A percentile compares a stretch with the other conserved stretches of the same genome.
Conservation (phyloP, 352 stramenopile species). For the Pythium rishiriense region DNA sequence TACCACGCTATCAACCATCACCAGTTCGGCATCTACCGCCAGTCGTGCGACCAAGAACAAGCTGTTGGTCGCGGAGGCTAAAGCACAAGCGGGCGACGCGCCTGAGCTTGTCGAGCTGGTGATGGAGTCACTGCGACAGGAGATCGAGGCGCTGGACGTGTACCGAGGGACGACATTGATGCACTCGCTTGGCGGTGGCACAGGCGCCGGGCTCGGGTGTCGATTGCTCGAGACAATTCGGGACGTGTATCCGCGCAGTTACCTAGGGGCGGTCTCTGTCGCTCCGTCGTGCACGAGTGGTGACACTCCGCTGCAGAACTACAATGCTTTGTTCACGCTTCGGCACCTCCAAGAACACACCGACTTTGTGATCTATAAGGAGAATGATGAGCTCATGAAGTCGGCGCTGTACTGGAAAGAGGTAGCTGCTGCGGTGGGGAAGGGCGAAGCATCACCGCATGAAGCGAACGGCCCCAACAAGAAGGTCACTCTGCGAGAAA, state of each 20-base stretch:
- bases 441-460: constrained; percentile 6
- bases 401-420: constrained; percentile 58
- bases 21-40: not conserved
- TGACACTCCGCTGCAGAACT: constrained; percentile 85
- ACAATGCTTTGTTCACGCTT: constrained; percentile 81
- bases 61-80: not conserved
- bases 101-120: constrained; percentile 59
- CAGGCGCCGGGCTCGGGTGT: constrained; percentile 78
- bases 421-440: constrained; percentile 1
- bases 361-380: constrained; percentile 83
- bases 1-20: not conserved
- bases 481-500: constrained; percentile 50
- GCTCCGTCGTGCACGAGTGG: constrained; percentile 61
- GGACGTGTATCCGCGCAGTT: constrained; percentile 73
- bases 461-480: constrained; percentile 5
- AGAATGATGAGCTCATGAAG: constrained; percentile 83
- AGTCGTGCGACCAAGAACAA: constrained; percentile 10
- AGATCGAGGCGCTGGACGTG: constrained; percentile 68
- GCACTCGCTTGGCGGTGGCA: constrained; percentile 83
- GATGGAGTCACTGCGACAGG: constrained; percentile 73
- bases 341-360: constrained; percentile 63
- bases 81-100: constrained; percentile 28
- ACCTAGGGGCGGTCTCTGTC: constrained; percentile 66
- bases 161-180: constrained; percentile 77
- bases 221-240: constrained; percentile 79